Percentiles rank a stretch among this genome's conserved stretches.
Conservation (phyloP, 2,329 filamentous ascomycete species). For the Epichloe scottii region DNA sequence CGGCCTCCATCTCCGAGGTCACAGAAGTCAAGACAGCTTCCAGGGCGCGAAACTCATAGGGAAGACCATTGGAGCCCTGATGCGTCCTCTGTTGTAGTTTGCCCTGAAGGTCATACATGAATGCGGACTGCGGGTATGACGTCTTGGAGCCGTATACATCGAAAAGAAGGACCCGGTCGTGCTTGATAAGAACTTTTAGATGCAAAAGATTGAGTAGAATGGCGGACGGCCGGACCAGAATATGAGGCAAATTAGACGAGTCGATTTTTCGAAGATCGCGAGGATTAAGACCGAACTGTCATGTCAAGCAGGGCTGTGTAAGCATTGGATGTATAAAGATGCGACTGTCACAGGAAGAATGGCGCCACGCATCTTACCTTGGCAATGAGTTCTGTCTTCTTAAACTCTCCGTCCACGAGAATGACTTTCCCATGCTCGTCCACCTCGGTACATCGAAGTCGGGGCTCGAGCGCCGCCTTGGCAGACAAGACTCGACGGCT, state of each 20-base stretch:
- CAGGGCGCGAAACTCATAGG: constrained; percentile 91
- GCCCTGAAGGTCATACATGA: constrained; percentile 94
- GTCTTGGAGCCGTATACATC: constrained; percentile 92
- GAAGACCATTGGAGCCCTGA: constrained; percentile 51
- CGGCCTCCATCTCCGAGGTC: constrained; percentile 79
- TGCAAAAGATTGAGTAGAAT: constrained; percentile 96
- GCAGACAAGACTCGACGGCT: constrained; percentile 56
- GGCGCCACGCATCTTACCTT: constrained; percentile 45
- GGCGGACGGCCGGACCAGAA: constrained; percentile 81
- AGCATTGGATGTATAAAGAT: neutral
- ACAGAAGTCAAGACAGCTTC: constrained; percentile 93
- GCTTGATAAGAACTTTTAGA: constrained; percentile 87
- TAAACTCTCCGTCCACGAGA: constrained; percentile 88
- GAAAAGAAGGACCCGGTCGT: constrained; percentile 87
- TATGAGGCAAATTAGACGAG: constrained; percentile 87
- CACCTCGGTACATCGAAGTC: constrained; percentile 86
- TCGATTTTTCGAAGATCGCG: constrained; percentile 97
- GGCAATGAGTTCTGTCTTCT: constrained; percentile 92
- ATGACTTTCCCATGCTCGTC: constrained; percentile 88
- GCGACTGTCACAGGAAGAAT: neutral
- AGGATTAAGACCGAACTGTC: constrained; percentile 76
- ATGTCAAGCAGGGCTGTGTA: constrained; percentile 20
- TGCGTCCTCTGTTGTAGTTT: constrained; percentile 67
- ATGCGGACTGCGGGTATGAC: constrained; percentile 88
- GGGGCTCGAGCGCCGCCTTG: constrained; percentile 72